These are phyloP conservation scores for Papiliotrema fonsecae DNA, from an alignment of 1,284 basidiomycete genomes.

Conservation along the genomic window DNA sequence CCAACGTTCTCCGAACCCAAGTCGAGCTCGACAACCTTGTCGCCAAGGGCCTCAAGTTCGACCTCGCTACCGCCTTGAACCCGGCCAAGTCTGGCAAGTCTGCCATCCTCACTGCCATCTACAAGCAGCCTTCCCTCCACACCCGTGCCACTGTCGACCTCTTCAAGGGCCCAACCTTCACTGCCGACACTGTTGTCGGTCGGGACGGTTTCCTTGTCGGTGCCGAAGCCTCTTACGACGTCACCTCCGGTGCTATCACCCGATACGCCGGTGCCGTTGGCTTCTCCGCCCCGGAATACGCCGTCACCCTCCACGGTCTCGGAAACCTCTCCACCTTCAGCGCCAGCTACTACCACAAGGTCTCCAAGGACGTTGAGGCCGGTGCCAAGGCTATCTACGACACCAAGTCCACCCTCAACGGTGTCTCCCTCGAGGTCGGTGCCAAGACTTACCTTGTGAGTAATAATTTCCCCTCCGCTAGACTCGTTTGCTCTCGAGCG, in stretches of 20 bases:
- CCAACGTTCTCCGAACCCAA: slow-evolving; percentile 80
- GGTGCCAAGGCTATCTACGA: slow-evolving; percentile 98
- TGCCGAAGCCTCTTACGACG: slow-evolving; percentile 94
- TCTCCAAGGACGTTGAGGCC: slow-evolving; percentile 84
- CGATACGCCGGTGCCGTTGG: slow-evolving; percentile 90
- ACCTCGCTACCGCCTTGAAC: slow-evolving; percentile 76
- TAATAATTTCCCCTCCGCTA: slow-evolving; percentile 24
- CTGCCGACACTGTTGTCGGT: slow-evolving; percentile 89
- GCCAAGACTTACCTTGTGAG: slow-evolving; percentile 75
- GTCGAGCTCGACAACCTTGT: slow-evolving; percentile 97
- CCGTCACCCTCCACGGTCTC: slow-evolving; percentile 89
- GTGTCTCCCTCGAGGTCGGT: slow-evolving; percentile 92
- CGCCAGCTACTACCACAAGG: slow-evolving; percentile 98
- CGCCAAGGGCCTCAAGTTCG: slow-evolving; percentile 95
- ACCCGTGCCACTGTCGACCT: slow-evolving; percentile 85
- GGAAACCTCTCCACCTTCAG: slow-evolving; percentile 92
- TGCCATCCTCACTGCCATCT: slow-evolving; percentile 73
- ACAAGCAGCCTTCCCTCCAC: slow-evolving; percentile 97
- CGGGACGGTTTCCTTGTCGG: slow-evolving; percentile 97
- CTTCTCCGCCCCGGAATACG: slow-evolving; percentile 90
- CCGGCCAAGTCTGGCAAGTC: slow-evolving; percentile 70
- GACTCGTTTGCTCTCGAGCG: too few relatives aligned
- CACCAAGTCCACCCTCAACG: slow-evolving; percentile 79
- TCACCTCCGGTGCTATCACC: slow-evolving; percentile 85
- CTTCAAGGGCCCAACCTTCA: slow-evolving; percentile 98